Percentiles rank a stretch among this genome's conserved stretches.
Conservation (phyloP, 257 asterid genomes). For the Anisodus acutangulus region DNA sequence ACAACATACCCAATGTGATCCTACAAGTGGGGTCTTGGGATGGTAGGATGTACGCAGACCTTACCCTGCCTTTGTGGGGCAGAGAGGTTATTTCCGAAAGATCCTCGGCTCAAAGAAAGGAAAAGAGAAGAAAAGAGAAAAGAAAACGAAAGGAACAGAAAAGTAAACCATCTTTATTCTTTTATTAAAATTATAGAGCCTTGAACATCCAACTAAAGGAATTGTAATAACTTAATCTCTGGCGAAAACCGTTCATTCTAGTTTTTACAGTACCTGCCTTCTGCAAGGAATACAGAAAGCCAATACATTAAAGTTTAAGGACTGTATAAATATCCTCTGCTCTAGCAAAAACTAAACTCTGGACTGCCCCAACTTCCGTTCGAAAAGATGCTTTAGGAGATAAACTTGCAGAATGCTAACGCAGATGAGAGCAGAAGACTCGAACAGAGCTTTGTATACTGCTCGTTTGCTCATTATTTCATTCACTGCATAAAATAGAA, state of each 20-base stretch:
- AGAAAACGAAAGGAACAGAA: no score
- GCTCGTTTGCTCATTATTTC: constrained; percentile 76
- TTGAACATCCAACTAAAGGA: constrained; percentile 18
- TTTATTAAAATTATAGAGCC: neutral
- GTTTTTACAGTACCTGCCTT: constrained; percentile 28
- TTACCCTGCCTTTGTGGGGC: no score
- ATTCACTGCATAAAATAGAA: constrained; percentile 52
- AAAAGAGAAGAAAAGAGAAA: no score
- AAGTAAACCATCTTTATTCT: neutral
- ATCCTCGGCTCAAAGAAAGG: no score
- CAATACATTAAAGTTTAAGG: constrained; percentile 30
- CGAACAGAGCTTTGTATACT: constrained; percentile 67
- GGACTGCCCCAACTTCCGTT: constrained; percentile 67
- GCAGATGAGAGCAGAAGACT: constrained; percentile 65
- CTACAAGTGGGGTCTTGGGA: no score
- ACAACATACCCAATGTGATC: no score
- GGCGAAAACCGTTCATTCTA: neutral
- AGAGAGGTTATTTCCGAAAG: no score
- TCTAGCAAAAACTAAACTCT: constrained; percentile 59
- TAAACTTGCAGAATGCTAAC: constrained; percentile 65
- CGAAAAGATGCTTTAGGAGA: constrained; percentile 67
- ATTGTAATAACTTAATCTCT: neutral
- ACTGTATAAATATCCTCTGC: constrained; percentile 17
- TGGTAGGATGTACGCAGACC: no score
- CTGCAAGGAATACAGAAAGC: constrained; percentile 24